These are phyloP conservation scores for Vachellia pachyceras DNA, from an alignment of 306 rosid genomes.

Conservation along the genomic window DNA sequence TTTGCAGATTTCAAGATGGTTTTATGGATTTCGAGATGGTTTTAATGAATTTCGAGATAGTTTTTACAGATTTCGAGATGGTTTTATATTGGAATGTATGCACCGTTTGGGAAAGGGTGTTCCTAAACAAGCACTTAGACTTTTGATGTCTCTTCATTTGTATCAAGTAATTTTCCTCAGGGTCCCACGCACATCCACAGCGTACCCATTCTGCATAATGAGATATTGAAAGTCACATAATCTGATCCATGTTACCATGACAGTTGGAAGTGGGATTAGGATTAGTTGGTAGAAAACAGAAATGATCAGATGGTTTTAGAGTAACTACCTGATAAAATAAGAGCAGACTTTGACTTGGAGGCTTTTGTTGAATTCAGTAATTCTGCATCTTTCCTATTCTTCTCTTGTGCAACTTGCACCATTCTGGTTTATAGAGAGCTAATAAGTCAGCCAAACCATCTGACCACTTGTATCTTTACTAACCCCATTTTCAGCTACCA, in stretches of 20 bases:
- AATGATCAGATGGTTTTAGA: neutral
- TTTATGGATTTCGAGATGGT: no score
- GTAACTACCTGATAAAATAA: neutral
- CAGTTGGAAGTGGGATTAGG: neutral
- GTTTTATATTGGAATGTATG: no score
- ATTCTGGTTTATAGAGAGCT: neutral
- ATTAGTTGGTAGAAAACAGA: neutral
- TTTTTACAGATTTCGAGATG: no score
- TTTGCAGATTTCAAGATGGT: no score
- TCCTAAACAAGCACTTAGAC: no score
- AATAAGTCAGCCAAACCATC: neutral
- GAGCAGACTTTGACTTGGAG: neutral
- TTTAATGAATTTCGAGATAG: no score
- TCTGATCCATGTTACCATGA: neutral
- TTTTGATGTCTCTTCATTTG: neutral
- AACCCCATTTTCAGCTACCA: neutral
- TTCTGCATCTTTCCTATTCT: neutral
- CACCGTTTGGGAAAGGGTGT: no score
- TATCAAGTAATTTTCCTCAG: neutral
- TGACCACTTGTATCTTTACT: neutral
- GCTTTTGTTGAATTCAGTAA: neutral
- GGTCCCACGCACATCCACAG: neutral
- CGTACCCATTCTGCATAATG: constrained; percentile 1
- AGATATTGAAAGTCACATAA: neutral
- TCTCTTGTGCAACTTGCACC: neutral